Evolutionary conservation across 2,329 filamentous ascomycete genomes (phyloP), one percentile per base, ranked within the genome.

Genomic region (Penicillium sp.): DNA sequence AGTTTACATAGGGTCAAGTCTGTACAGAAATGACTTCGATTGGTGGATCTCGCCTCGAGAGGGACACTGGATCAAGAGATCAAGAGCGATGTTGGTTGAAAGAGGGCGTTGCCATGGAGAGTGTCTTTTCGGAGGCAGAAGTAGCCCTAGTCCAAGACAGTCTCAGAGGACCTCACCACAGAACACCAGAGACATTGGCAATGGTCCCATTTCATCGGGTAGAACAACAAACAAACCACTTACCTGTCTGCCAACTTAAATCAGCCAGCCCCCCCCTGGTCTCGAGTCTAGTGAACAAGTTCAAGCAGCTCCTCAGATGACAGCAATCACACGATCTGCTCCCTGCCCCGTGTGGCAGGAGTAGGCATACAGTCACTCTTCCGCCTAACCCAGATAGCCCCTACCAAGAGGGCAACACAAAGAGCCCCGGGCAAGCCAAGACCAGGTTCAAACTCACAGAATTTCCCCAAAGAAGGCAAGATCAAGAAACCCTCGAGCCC

Each of bases 401-500:
- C 6, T 14, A n/a, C n/a, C 16, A n/a, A 39, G 35, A 27, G 24
- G 6, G 24, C 24, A 27, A 51, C 49, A 51, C 13, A 24, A 35
- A 35, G 35, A 18, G n/a, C 35, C 18, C 27, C 39, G 44, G 49
- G n/a, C 18, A 6, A 31, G 10, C 31, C 11, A 41, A n/a, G 10
- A 14, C 35, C 11, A 47, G 22, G 14, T 7, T 27, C 33, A 39
- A 6, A 24, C 1, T 13, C 14, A 46, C 22, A n/a, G 22, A 6
- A 11, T 10, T 27, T 47, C 18, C 16, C 22, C 37, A 10, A 53
- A 24, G 22, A 43, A 61, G 51, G 22, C 7, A 14, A 50, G 47
- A 27, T 9, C 46, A 19, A 54, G 57, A 64, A 40, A 55, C 7
- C 53, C 35, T 40, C 18, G n/a, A 35, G 14, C n/a, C 41, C 13